These are phyloP conservation scores for Apiospora phragmitis DNA, from an alignment of 2,329 filamentous ascomycete species.

Conservation along the genomic window DNA sequence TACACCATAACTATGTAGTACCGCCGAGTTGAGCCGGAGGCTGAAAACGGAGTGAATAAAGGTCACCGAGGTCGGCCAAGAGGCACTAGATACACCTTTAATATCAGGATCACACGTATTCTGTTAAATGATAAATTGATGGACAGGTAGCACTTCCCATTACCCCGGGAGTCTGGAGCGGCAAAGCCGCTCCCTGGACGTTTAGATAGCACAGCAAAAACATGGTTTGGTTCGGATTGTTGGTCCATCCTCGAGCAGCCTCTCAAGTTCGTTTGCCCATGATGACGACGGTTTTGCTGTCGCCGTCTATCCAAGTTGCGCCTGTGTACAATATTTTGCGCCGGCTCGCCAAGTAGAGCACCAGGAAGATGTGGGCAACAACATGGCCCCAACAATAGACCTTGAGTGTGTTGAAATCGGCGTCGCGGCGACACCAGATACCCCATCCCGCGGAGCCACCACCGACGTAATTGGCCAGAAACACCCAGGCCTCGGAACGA, in stretches of 20 bases:
- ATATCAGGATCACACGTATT: too few relatives aligned
- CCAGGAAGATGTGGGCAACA: constrained; percentile 70
- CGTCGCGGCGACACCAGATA: constrained; percentile 55
- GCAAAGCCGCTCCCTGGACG: too few relatives aligned
- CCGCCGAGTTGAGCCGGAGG: too few relatives aligned
- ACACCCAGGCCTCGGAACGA: constrained; percentile 60
- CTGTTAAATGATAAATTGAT: too few relatives aligned
- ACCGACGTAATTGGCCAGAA: constrained; percentile 59
- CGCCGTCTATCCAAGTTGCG: constrained; percentile 66
- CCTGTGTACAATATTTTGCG: constrained; percentile 59
- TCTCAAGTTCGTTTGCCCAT: constrained; percentile 31
- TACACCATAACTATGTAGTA: too few relatives aligned
- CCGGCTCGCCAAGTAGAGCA: constrained; percentile 72
- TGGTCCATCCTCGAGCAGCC: neutral
- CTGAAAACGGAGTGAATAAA: too few relatives aligned
- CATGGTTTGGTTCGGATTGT: too few relatives aligned
- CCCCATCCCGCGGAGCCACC: constrained; percentile 67
- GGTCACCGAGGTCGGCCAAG: too few relatives aligned
- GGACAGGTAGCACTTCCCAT: too few relatives aligned
- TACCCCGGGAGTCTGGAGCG: too few relatives aligned
- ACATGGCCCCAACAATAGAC: constrained; percentile 80
- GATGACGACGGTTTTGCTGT: constrained; percentile 51
- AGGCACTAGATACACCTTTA: too few relatives aligned
- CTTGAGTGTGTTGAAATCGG: constrained; percentile 50
- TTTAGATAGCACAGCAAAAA: too few relatives aligned